Evolutionary conservation across 176 grass and related monocot genomes (phyloP).

Genomic region (Saccharum spontaneum): DNA sequence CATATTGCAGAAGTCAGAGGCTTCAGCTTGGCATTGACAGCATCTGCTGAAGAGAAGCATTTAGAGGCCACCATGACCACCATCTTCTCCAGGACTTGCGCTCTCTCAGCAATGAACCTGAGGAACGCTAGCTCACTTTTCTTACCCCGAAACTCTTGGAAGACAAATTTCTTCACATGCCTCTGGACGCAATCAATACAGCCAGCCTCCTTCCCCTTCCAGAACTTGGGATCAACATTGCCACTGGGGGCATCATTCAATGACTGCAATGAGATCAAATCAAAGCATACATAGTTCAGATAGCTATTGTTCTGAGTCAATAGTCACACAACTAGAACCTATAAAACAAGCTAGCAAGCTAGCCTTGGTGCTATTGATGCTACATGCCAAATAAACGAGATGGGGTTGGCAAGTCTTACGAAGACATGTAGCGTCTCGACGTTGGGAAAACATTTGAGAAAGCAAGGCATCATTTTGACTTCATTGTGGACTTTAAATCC

Average conservation of each 20-base stretch:
- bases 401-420: background rate
- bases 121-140: background rate
- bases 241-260: background rate
- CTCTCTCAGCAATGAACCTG: background rate
- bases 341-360: background rate
- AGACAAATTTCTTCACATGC: background rate
- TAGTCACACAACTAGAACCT: background rate
- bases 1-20: background rate
- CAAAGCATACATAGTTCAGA: background rate
- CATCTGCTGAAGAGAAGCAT: background rate
- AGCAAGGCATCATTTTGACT: background rate
- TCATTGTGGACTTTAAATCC: background rate
- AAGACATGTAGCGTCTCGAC: background rate
- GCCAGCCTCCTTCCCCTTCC: background rate
- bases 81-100: background rate
- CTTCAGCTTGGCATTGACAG: background rate
- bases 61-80: background rate
- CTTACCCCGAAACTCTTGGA: background rate
- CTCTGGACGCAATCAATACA: background rate
- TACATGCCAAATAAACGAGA: background rate
- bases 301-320: background rate
- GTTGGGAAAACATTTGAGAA: conserved; percentile 31
- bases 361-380: too few species aligned
- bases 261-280: background rate
- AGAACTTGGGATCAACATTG: background rate